Base-by-base conservation (phyloP, 371 early-diverging fungal genomes). In the Mucor sp. region DNA sequence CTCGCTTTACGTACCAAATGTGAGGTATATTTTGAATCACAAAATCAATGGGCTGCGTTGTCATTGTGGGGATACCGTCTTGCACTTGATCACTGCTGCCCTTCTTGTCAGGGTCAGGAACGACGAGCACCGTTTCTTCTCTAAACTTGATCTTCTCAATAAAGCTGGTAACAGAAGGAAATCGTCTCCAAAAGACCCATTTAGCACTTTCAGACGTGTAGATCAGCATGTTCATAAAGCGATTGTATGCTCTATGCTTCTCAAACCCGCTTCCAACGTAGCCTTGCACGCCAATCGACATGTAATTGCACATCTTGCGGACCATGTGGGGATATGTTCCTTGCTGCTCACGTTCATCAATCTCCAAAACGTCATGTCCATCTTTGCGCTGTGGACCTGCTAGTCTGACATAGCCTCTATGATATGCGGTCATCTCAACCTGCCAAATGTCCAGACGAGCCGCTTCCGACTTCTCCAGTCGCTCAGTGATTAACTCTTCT, bases 211-310 rank as follows among this genome's bases (percentile, higher is more conserved):
- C 85, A 12, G 56, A 69, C 1, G 85, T 80, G 67, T 88, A 88
- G 27, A 84, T 81, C 33, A 84, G 62, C 37, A 86, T 82, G 59
- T 88, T 88, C 12, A 71, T 68, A 14, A 72, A 69, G 21, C 89
- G 82, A 35, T 81, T 81, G 5, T 83, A 84, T 6, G 86, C 79
- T 21, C 89, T 70, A 37, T 85, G 85, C 60, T 81, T 70, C 71
- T 89, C 89, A 70, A 89, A 89, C 5, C 85, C 85, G 53, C 79
- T 78, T 4, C 89, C 89, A 8, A 89, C 88, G 62, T 83, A 87
- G 4, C 89, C 89, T 67, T 88, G 89, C 33, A 88, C 85, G 55
- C 89, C 89, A 41, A 88, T 77, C 1, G 85, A 85, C 74, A 87
- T 77, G 59, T 88, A 86, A 65, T 85, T 84, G 48, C 80, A 80